Percentiles rank a stretch among this genome's conserved stretches.
These are phyloP conservation scores for Tylopilus rubrobrunneus DNA, from an alignment of 768 basidiomycete species.

Conservation along the genomic window DNA sequence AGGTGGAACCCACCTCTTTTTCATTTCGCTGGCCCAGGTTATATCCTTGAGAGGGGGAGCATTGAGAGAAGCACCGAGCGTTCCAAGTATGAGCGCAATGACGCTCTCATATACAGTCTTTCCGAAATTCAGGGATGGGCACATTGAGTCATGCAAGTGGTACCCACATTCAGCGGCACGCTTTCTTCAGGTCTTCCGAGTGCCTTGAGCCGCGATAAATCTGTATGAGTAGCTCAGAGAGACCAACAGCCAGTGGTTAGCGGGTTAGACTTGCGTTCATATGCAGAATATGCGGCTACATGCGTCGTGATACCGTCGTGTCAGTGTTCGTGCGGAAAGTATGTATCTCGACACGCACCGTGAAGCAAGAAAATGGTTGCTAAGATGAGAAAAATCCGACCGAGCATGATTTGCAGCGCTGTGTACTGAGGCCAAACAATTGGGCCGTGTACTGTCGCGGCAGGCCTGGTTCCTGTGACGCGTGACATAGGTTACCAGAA, in stretches of 20 bases:
- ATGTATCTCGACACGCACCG: conserved; percentile 34
- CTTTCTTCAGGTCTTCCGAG: conserved; percentile 65
- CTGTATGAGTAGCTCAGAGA: conserved; percentile 35
- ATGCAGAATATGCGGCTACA: conserved; percentile 74
- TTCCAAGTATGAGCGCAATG: conserved; percentile 60
- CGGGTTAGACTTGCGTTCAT: conserved; percentile 56
- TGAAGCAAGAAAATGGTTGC: conserved; percentile 51
- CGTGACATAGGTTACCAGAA: too few relatives aligned
- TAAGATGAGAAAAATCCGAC: conserved; percentile 42
- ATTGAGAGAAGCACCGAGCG: conserved; percentile 68
- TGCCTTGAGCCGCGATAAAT: conserved; percentile 73
- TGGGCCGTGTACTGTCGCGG: too few relatives aligned
- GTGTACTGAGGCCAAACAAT: background rate
- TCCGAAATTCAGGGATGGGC: background rate
- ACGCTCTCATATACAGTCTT: conserved; percentile 71
- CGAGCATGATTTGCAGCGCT: conserved; percentile 41
- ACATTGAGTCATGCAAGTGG: background rate
- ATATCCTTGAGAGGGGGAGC: conserved; percentile 72
- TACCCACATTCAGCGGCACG: conserved; percentile 59
- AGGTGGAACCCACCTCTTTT: conserved; percentile 52
- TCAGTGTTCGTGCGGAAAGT: background rate
- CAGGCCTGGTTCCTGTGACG: too few relatives aligned
- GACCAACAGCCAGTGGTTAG: conserved; percentile 17
- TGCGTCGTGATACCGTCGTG: background rate
- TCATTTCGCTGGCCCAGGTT: conserved; percentile 89